Conservation (phyloP, 176 grass and related monocot genomes). For the Puccinellia tenuiflora region DNA sequence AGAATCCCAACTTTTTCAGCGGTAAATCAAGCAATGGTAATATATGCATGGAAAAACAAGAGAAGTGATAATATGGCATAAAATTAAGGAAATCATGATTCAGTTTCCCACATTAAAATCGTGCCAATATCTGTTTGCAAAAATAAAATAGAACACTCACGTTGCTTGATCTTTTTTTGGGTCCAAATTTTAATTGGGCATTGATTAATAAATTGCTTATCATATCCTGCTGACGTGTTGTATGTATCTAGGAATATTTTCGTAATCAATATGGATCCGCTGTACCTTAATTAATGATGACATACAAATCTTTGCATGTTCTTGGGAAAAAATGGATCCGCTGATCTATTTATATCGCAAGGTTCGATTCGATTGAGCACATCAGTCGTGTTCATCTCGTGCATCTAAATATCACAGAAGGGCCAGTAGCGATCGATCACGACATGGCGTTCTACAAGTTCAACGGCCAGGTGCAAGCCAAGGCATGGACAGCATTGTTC, state of each 20-base stretch:
- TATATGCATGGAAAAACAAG: too few relatives aligned
- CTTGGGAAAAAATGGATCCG: too few relatives aligned
- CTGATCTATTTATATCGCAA: background rate
- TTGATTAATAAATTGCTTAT: background rate
- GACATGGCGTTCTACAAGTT: background rate
- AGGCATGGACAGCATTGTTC: background rate
- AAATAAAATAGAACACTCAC: background rate
- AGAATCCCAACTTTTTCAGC: too few relatives aligned
- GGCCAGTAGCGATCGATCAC: background rate
- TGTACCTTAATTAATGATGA: too few relatives aligned
- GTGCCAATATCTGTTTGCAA: background rate
- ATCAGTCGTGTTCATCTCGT: background rate
- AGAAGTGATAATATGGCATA: too few relatives aligned
- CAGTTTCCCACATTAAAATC: background rate
- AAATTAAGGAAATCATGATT: too few relatives aligned
- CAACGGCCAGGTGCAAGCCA: background rate
- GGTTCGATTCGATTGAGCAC: background rate
- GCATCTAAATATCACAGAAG: background rate
- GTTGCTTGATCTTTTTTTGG: background rate
- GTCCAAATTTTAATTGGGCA: background rate
- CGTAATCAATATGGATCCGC: background rate
- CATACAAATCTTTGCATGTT: too few relatives aligned
- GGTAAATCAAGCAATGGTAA: too few relatives aligned
- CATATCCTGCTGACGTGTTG: background rate
- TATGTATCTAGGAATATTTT: background rate